These are phyloP conservation scores for Rhizopus delemar DNA, from an alignment of 371 early-diverging fungal species.

Conservation along the genomic window DNA sequence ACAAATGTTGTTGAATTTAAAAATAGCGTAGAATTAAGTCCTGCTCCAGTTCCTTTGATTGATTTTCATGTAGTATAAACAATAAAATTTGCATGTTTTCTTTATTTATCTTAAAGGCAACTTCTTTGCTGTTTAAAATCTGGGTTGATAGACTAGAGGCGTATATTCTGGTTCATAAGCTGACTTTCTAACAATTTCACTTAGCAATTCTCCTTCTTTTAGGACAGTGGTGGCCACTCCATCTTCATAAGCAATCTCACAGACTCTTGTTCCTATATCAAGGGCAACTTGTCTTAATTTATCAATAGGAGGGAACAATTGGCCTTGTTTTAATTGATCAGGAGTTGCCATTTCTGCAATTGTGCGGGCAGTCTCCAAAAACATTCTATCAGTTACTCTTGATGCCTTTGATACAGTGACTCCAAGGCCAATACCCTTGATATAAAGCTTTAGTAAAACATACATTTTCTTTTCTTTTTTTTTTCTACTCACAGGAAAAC, in stretches of 20 bases:
- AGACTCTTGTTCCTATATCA: slow-evolving; percentile 57
- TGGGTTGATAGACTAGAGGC: slow-evolving; percentile 45
- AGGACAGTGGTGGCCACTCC: slow-evolving; percentile 49
- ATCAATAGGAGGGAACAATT: slow-evolving; percentile 58
- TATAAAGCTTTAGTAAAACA: neutral
- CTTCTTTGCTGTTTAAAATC: neutral
- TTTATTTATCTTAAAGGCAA: neutral
- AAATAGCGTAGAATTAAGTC: slow-evolving; percentile 50
- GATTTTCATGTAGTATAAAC: slow-evolving; percentile 18
- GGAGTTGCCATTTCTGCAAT: slow-evolving; percentile 62
- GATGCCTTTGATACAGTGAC: slow-evolving; percentile 57
- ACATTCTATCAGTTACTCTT: slow-evolving; percentile 58
- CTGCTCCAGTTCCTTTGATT: slow-evolving; percentile 50
- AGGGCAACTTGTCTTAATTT: slow-evolving; percentile 53
- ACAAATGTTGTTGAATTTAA: slow-evolving; percentile 54
- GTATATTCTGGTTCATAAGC: slow-evolving; percentile 61
- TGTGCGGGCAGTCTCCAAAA: slow-evolving; percentile 58
- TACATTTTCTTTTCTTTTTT: neutral
- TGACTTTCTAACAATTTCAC: slow-evolving; percentile 48
- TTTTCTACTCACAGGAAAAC: slow-evolving; percentile 44
- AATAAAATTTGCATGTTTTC: neutral
- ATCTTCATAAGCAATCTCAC: slow-evolving; percentile 62
- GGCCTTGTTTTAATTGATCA: slow-evolving; percentile 56
- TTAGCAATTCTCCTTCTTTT: slow-evolving; percentile 49
- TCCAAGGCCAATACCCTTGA: slow-evolving; percentile 57